Conservation (phyloP, 73 alveolate genomes). For the Symbiodinium natans region DNA sequence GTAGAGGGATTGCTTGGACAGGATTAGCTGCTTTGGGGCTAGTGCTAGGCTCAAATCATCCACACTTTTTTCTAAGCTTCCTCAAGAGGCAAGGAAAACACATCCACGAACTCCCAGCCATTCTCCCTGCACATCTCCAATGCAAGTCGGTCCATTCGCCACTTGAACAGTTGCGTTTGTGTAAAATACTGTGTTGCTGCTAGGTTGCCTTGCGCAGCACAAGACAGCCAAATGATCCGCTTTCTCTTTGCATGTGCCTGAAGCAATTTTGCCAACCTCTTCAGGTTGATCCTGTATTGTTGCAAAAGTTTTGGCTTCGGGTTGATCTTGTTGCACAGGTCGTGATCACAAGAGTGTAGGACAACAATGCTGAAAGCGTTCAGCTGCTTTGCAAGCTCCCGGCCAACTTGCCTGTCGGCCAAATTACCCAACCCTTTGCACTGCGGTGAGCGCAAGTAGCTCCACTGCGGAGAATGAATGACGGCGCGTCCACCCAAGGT, state of each 20-base stretch:
- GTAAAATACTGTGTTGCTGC: background rate
- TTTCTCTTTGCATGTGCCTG: background rate
- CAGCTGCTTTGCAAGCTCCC: background rate
- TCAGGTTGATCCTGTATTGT: background rate
- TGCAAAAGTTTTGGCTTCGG: background rate
- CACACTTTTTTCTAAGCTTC: no score
- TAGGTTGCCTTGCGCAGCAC: background rate
- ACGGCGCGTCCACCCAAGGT: background rate
- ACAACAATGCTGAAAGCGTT: background rate
- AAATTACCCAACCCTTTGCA: conserved; percentile 12
- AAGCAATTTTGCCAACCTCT: background rate
- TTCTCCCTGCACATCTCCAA: conserved; percentile 5
- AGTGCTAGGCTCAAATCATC: no score
- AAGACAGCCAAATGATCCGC: conserved; percentile 22
- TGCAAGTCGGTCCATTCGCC: conserved; percentile 27
- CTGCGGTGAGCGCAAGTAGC: background rate
- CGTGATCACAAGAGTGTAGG: conserved; percentile 18
- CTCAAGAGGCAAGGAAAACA: background rate
- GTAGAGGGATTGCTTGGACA: no score
- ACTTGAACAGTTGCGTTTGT: conserved; percentile 1
- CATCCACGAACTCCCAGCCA: conserved; percentile 45
- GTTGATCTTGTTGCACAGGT: conserved; percentile 14
- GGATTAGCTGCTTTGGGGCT: no score
- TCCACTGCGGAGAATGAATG: background rate
- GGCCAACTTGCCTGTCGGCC: background rate